A percentile compares a stretch with the other conserved stretches of the same genome.
Evolutionary conservation across 2,329 filamentous ascomycete species (phyloP).

Genomic region (Didymella segeticola): DNA sequence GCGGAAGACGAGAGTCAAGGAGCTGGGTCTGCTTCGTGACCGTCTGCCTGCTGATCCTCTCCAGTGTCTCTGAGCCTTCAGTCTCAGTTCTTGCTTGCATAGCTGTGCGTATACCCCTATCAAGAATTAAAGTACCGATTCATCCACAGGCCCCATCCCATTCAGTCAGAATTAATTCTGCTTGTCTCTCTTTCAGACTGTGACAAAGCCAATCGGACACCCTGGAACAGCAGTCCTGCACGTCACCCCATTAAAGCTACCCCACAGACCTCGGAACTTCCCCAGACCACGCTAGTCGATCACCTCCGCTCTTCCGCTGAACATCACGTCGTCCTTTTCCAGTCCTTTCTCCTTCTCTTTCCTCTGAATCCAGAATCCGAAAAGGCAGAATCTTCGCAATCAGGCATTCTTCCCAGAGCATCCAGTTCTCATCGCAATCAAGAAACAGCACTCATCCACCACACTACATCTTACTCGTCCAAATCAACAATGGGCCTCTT

Average conservation of each 20-base stretch:
- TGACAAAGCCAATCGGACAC: constrained; percentile 11
- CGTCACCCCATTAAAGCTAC: constrained; percentile 8
- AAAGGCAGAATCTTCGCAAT: not conserved
- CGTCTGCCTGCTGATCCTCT: not conserved
- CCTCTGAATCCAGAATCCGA: not conserved
- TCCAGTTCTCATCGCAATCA: not conserved
- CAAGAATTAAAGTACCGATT: not conserved
- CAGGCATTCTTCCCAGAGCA: not conserved
- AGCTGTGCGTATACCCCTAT: constrained; percentile 5
- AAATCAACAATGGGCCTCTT: constrained; percentile 13
- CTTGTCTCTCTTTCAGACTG: not conserved
- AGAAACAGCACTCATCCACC: not conserved
- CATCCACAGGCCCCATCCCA: not conserved
- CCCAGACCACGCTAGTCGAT: constrained; percentile 17
- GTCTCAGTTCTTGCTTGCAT: not conserved
- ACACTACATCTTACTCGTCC: not conserved
- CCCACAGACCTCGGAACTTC: constrained; percentile 21
- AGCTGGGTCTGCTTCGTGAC: not conserved
- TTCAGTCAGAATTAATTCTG: not conserved
- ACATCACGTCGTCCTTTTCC: constrained; percentile 1
- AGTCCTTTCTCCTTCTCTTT: not conserved
- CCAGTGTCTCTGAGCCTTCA: not conserved
- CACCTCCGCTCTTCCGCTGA: constrained; percentile 19
- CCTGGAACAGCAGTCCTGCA: not conserved
- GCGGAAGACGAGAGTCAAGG: constrained; percentile 47